Evolutionary conservation across 768 basidiomycete genomes (phyloP).

Genomic region (Russula compacta): DNA sequence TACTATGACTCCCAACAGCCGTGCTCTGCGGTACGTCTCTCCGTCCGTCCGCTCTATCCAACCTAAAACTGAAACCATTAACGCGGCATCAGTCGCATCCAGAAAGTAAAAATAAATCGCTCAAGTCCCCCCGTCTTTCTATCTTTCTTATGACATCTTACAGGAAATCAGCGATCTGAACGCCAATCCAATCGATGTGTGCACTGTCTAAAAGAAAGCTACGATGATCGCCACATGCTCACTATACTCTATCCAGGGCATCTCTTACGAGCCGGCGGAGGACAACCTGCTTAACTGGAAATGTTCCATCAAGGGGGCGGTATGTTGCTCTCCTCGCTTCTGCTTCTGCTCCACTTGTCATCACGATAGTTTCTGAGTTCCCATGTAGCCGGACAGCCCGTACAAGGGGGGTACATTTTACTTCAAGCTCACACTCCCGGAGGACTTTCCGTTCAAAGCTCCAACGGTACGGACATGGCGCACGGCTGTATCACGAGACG

Average conservation of each 20-base stretch:
- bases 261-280: constrained; percentile 54
- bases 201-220: constrained; percentile 12
- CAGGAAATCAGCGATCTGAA: constrained; percentile 63
- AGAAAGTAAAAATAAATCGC: constrained; percentile 41
- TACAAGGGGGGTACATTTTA: constrained; percentile 78
- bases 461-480: constrained; percentile 44
- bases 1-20: neutral
- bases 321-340: constrained; percentile 33
- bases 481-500: neutral
- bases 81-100: constrained; percentile 48
- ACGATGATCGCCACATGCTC: constrained; percentile 6
- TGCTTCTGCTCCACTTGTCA: constrained; percentile 1
- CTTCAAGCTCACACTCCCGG: constrained; percentile 63
- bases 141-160: constrained; percentile 5
- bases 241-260: constrained; percentile 36
- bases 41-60: neutral
- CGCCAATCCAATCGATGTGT: constrained; percentile 56
- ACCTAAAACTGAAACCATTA: neutral
- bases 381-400: constrained; percentile 57
- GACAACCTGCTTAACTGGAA: constrained; percentile 74
- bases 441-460: constrained; percentile 83
- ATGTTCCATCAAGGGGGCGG: constrained; percentile 65
- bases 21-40: constrained; percentile 9
- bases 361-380: constrained; percentile 1
- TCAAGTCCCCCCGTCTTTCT: neutral